These are phyloP conservation scores for Jatropha podagrica DNA, from an alignment of 441 rosid genomes.

Conservation along the genomic window DNA sequence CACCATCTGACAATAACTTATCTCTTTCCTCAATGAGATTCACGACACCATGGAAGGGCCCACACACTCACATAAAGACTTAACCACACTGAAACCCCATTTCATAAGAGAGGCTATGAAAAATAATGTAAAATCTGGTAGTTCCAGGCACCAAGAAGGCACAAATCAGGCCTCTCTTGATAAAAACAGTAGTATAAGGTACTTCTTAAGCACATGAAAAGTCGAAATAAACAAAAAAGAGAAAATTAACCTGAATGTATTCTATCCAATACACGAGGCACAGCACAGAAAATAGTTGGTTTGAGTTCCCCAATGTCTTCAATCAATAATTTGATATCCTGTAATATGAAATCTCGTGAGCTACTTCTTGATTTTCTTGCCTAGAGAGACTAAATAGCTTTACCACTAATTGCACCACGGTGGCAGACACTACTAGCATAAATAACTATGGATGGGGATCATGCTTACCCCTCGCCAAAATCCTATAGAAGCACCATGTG, in stretches of 20 bases:
- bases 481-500: constrained; percentile 79
- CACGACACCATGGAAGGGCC: background rate
- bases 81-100: background rate
- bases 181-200: background rate
- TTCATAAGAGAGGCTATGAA: background rate
- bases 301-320: constrained; percentile 94
- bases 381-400: constrained; percentile 6
- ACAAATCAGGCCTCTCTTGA: background rate
- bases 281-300: constrained; percentile 89
- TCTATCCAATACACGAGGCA: constrained; percentile 96
- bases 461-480: constrained; percentile 75
- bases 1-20: background rate
- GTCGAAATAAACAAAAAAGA: background rate
- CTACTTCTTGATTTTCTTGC: background rate
- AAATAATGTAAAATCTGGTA: background rate
- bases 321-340: constrained; percentile 89
- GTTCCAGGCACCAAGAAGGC: background rate
- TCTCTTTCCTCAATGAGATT: too few relatives aligned
- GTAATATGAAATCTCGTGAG: constrained; percentile 11
- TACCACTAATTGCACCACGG: background rate
- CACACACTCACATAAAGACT: background rate
- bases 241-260: constrained; percentile 58
- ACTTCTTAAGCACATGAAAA: background rate
- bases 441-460: background rate
- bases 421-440: constrained; percentile 2